Evolutionary conservation across 1,284 basidiomycete genomes (phyloP).

Genomic region (Ceratobasidium sp.): DNA sequence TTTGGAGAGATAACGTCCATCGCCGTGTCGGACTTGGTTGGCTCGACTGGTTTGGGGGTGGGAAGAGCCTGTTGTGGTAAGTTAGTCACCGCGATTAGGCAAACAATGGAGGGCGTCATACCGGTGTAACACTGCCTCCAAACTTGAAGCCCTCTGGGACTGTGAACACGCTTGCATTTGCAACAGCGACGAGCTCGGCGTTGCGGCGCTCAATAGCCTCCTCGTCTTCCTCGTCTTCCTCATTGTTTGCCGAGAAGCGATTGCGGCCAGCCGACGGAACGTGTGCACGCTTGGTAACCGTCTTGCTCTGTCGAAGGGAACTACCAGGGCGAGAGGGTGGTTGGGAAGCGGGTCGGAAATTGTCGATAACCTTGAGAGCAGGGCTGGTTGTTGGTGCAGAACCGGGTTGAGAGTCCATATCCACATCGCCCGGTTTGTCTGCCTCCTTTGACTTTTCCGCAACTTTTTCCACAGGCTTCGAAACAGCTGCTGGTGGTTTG

Average conservation of each 20-base stretch:
- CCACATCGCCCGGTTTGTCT: slow-evolving; percentile 45
- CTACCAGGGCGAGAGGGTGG: slow-evolving; percentile 34
- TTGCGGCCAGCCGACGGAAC: slow-evolving; percentile 31
- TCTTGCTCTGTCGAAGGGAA: slow-evolving; percentile 27
- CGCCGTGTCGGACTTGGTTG: not conserved
- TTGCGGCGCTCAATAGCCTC: slow-evolving; percentile 55
- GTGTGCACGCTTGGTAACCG: slow-evolving; percentile 31
- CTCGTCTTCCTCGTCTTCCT: slow-evolving; percentile 66
- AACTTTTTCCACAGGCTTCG: not conserved
- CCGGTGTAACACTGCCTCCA: slow-evolving; percentile 15
- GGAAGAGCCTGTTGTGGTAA: not conserved
- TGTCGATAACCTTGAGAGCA: slow-evolving; percentile 29
- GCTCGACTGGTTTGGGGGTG: slow-evolving; percentile 19
- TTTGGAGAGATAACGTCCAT: slow-evolving; percentile 19
- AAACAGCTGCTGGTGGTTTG: not conserved
- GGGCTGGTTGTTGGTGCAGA: slow-evolving; percentile 36
- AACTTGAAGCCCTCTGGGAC: slow-evolving; percentile 72
- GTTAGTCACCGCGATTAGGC: not conserved
- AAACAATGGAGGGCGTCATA: not conserved
- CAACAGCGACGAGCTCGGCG: slow-evolving; percentile 52
- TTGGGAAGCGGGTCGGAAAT: slow-evolving; percentile 29
- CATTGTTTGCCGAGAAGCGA: slow-evolving; percentile 32
- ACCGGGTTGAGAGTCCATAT: slow-evolving; percentile 47
- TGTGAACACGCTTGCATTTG: slow-evolving; percentile 63
- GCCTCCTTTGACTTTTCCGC: slow-evolving; percentile 48